phyloP scores from a whole-genome alignment of 371 early-diverging fungal species.

The Basidiobolus heterosporus region DNA sequence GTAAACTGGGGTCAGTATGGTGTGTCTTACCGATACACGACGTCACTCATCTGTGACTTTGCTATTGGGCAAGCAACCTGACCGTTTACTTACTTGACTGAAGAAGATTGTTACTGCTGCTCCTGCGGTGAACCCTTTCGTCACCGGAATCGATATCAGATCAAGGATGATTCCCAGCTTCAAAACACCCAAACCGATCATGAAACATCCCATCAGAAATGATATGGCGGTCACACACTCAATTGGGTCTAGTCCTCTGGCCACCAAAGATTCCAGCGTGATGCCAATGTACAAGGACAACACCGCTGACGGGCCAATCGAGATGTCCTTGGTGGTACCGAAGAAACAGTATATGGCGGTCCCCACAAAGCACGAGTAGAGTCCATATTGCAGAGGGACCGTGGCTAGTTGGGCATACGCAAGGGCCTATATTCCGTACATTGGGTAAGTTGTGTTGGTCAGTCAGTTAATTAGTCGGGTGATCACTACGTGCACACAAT shows the following conservation, averaged over 20 bases:
- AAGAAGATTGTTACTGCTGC: conserved; percentile 62
- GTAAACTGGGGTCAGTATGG: too few species aligned
- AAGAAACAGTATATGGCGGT: conserved; percentile 48
- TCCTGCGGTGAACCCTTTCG: conserved; percentile 59
- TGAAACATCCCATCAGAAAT: conserved; percentile 40
- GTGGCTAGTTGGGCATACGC: conserved; percentile 66
- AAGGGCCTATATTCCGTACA: conserved; percentile 18
- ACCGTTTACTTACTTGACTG: conserved; percentile 8
- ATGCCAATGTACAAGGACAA: conserved; percentile 53
- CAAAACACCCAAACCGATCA: conserved; percentile 48
- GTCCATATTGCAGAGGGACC: conserved; percentile 64
- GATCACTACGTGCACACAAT: too few species aligned
- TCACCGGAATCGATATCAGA: conserved; percentile 59
- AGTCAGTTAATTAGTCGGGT: too few species aligned
- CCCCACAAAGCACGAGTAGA: conserved; percentile 64
- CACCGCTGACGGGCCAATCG: conserved; percentile 81
- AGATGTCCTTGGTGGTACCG: conserved; percentile 68
- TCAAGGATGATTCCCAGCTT: conserved; percentile 66
- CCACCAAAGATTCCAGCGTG: too few species aligned
- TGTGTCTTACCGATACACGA: too few species aligned
- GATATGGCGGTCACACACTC: conserved; percentile 20
- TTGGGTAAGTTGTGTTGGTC: too few species aligned
- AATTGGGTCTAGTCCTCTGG: too few species aligned
- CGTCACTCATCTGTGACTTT: too few species aligned
- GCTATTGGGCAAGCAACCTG: too few species aligned